Base-by-base conservation (phyloP, 495 filamentous ascomycete genomes). In the Amphirosellinia nigrospora region DNA sequence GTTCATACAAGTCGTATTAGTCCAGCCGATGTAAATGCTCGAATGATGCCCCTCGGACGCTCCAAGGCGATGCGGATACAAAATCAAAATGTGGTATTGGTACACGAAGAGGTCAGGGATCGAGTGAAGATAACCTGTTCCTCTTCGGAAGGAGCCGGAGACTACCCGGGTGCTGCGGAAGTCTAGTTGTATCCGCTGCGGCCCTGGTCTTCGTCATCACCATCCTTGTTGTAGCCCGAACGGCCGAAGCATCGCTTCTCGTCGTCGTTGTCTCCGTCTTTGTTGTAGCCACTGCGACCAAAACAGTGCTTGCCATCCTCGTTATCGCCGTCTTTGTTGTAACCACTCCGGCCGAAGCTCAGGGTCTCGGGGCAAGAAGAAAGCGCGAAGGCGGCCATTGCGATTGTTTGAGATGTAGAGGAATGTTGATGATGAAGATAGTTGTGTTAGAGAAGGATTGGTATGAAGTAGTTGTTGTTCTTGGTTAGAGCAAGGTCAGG, bases 281-380 rank as follows among this genome's bases (percentile, higher is more conserved):
- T 84, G 78, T 84, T 85, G 78, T 85, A 85, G 45, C 83, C 83
- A 41, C 79, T 82, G 70, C 83, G 83, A 69, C 82, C 83, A 71
- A 82, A 76, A 72, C 73, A 69, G 70, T 70, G 67, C 72, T 68
- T 76, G 76, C 71, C 73, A 21, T 81, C 78, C 11, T 82, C 78
- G 39, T 77, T 75, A 56, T 79, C 78, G 16, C 75, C 72, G 65
- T 75, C 77, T 69, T 74, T 75, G 77, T 86, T 86, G 76, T 86
- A 88, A 69, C 83, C 89, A 71, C 88, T 87, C 72, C 87, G 87
- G 74, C 83, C 87, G 80, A 86, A 70, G 72, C 75, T 79, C 28
- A 65, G 19, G 28, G 60, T 43, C 60, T 64, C 36, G 28, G 68
- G 38, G 68, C 50, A 59, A 58, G 69, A 66, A 28, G 68, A 58